Percentiles rank a stretch among this genome's conserved stretches.
Conservation (phyloP, 2,329 filamentous ascomycete genomes). For the Sporothrix luriei region DNA sequence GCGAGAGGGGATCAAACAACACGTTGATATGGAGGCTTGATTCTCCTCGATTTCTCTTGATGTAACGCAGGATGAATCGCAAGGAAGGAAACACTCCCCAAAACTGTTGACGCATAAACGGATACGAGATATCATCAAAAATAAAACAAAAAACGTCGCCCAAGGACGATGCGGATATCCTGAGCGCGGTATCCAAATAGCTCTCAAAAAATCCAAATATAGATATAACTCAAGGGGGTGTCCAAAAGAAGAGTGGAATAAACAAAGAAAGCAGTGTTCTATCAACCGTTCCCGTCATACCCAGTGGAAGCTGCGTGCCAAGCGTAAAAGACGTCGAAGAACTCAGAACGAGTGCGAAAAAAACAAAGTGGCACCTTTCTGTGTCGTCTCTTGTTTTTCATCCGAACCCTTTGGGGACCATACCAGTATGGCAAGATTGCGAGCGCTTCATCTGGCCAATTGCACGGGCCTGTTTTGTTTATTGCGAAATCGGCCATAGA, state of each 20-base stretch:
- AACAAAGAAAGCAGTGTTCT: neutral
- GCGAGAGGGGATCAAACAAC: neutral
- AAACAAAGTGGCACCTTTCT: neutral
- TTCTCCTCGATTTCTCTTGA: neutral
- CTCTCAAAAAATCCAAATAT: neutral
- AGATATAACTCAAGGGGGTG: neutral
- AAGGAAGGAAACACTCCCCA: neutral
- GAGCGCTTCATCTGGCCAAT: neutral
- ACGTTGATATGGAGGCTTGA: neutral
- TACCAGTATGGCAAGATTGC: neutral
- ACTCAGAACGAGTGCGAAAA: conserved; percentile 25
- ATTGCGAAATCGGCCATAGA: neutral
- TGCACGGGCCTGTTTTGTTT: neutral
- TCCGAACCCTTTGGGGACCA: too few species aligned
- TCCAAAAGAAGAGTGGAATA: neutral
- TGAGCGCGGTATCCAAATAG: neutral
- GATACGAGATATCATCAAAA: neutral
- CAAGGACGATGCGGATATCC: neutral
- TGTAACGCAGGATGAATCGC: neutral
- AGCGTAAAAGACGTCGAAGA: neutral
- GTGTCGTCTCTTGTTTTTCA: neutral
- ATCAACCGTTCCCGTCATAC: conserved; percentile 16
- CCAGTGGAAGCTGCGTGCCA: neutral
- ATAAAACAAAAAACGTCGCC: neutral
- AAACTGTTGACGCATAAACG: neutral